phyloP scores from a whole-genome alignment of 768 basidiomycete genomes.

The Nidula microcarpa region DNA sequence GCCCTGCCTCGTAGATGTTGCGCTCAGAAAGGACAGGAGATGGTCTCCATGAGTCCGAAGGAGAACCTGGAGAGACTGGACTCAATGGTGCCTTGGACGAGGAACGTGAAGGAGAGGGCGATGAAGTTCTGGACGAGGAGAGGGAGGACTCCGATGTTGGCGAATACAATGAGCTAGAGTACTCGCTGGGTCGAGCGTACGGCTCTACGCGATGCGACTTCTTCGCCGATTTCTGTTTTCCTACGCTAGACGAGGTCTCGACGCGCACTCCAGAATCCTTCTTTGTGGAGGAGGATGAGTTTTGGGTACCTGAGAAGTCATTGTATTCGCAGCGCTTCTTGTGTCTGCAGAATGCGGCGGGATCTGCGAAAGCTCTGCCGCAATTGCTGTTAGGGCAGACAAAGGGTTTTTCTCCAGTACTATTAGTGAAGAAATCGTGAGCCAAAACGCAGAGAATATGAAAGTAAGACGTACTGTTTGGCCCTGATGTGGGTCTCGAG shows the following conservation, averaged over 20 bases:
- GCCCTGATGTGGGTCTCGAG: slow-evolving; percentile 24
- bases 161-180: not conserved
- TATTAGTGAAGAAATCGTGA: slow-evolving; percentile 4
- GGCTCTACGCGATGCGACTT: not conserved
- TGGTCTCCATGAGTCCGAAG: no score
- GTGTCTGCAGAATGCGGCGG: slow-evolving; percentile 24
- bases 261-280: no score
- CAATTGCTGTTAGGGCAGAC: slow-evolving; percentile 22
- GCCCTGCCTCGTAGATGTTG: no score
- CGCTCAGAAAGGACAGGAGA: no score
- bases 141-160: not conserved
- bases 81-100: no score
- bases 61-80: no score
- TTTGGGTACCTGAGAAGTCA: not conserved
- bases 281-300: not conserved
- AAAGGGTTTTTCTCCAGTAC: slow-evolving; percentile 21
- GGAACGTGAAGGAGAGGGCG: not conserved
- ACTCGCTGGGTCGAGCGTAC: not conserved
- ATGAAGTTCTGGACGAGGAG: not conserved
- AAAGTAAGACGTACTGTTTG: slow-evolving; percentile 17
- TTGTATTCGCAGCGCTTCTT: slow-evolving; percentile 23
- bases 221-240: not conserved
- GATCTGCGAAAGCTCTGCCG: slow-evolving; percentile 17
- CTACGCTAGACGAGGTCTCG: no score
- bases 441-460: not conserved